phyloP scores from a whole-genome alignment of 1,284 basidiomycete genomes.

The Ganoderma meredithae region DNA sequence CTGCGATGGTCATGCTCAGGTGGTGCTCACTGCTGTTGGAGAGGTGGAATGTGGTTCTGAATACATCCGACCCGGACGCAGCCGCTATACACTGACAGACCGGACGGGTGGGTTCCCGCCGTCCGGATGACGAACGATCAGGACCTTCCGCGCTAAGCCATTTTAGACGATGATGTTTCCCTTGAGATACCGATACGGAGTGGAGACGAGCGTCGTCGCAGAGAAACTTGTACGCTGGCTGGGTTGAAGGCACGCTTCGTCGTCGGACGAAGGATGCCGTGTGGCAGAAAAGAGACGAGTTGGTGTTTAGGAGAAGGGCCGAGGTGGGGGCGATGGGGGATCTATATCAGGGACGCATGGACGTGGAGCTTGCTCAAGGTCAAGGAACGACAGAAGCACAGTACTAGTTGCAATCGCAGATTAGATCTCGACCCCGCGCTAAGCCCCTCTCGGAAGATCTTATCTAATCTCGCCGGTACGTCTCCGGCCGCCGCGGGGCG shows the following conservation, averaged over 20 bases:
- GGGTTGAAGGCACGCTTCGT: not conserved
- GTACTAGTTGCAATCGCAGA: slow-evolving; percentile 3
- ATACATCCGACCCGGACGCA: slow-evolving; percentile 1
- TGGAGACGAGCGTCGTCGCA: not conserved
- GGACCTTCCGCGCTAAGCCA: slow-evolving; percentile 12
- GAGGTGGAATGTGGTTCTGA: slow-evolving; percentile 1
- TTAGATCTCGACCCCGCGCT: slow-evolving; percentile 9
- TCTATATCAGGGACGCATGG: not conserved
- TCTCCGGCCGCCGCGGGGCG: slow-evolving; percentile 1
- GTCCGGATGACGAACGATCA: slow-evolving; percentile 15
- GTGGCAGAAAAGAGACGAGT: not conserved
- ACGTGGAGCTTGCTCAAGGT: not conserved
- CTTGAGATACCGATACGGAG: not conserved
- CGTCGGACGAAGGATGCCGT: not conserved
- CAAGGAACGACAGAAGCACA: not conserved
- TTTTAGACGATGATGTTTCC: slow-evolving; percentile 14
- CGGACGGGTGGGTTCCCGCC: not conserved
- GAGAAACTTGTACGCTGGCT: slow-evolving; percentile 5
- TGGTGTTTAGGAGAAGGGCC: not conserved
- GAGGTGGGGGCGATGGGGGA: not conserved
- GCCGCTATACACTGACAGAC: not conserved
- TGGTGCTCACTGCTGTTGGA: too few species aligned
- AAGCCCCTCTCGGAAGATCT: not conserved
- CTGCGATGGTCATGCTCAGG: not conserved
- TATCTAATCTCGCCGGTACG: slow-evolving; percentile 17